Percentiles rank a stretch among this genome's conserved stretches.
phyloP scores from a whole-genome alignment of 306 rosid species.

The Erythrophleum fordii region DNA sequence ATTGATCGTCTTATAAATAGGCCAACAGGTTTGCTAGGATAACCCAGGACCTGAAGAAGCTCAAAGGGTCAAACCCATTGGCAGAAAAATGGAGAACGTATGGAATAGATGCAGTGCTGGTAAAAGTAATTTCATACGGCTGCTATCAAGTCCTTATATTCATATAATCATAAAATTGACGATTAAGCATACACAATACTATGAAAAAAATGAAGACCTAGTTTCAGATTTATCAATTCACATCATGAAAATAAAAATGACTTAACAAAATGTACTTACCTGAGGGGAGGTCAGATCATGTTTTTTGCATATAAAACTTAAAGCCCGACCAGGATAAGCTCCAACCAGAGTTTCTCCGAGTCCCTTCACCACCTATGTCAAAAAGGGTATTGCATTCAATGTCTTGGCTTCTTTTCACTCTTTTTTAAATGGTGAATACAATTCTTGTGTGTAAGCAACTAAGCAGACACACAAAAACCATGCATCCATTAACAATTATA shows the following conservation, averaged over 20 bases:
- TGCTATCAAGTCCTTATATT: conserved; percentile 1
- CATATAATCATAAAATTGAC: conserved; percentile 21
- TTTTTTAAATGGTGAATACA: conserved; percentile 22
- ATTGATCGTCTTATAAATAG: conserved; percentile 79
- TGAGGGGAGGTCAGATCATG: conserved; percentile 77
- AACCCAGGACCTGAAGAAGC: conserved; percentile 80
- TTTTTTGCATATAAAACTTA: conserved; percentile 91
- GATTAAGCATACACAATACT: conserved; percentile 8
- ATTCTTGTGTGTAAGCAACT: conserved; percentile 26
- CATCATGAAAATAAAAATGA: neutral
- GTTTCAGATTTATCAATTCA: conserved; percentile 8
- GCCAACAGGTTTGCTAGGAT: conserved; percentile 96
- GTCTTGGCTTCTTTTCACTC: conserved; percentile 19
- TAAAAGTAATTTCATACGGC: conserved; percentile 2
- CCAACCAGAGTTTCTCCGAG: conserved; percentile 98
- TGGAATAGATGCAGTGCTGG: conserved; percentile 17
- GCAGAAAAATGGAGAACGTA: conserved; percentile 32
- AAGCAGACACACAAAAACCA: conserved; percentile 22
- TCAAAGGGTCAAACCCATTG: conserved; percentile 30
- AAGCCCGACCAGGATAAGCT: conserved; percentile 99
- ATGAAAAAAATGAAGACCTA: neutral
- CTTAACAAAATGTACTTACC: conserved; percentile 46
- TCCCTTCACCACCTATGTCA: conserved; percentile 87
- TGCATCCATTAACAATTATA: conserved; percentile 43
- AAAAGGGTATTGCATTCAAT: conserved; percentile 24